Percentiles rank a stretch among this genome's conserved stretches.
These are phyloP conservation scores for Apiotrichum laibachii DNA, from an alignment of 1,284 basidiomycete species.

Conservation along the genomic window DNA sequence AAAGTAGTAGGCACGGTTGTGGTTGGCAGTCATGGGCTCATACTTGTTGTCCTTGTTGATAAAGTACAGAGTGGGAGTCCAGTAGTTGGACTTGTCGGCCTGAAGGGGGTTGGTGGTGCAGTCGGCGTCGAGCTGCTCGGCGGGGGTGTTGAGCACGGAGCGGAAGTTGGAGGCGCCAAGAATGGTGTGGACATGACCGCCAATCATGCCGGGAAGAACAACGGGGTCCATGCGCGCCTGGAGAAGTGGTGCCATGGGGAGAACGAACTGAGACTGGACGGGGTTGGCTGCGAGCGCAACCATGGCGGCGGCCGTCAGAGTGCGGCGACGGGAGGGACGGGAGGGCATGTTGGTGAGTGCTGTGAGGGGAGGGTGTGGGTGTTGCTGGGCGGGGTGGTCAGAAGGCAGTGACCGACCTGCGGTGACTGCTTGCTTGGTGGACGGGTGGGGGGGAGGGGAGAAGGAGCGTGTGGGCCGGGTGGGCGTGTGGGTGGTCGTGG, in stretches of 20 bases:
- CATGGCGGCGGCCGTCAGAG: not conserved
- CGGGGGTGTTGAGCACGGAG: constrained; percentile 25
- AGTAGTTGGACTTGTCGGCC: constrained; percentile 54
- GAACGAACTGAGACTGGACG: not conserved
- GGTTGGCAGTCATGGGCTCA: constrained; percentile 29
- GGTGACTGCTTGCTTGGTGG: not conserved
- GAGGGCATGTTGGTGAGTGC: too few species aligned
- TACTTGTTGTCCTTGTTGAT: constrained; percentile 36
- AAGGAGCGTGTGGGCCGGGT: too few species aligned
- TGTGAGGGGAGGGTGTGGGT: too few species aligned
- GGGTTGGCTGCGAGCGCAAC: not conserved
- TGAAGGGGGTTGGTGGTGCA: constrained; percentile 38
- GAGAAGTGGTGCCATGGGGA: not conserved
- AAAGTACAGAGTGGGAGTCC: constrained; percentile 53
- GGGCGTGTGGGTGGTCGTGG: too few species aligned
- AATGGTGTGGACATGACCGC: constrained; percentile 49
- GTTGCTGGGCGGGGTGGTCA: too few species aligned
- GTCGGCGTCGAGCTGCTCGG: constrained; percentile 27
- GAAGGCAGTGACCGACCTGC: not conserved
- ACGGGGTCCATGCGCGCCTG: constrained; percentile 49
- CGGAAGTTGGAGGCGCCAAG: constrained; percentile 45
- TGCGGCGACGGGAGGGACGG: not conserved
- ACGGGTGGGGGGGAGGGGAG: too few species aligned
- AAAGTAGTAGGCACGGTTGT: constrained; percentile 41
- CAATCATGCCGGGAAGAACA: constrained; percentile 39